These are phyloP conservation scores for Mycena kentingensis DNA, from an alignment of 768 basidiomycete species.

Conservation along the genomic window DNA sequence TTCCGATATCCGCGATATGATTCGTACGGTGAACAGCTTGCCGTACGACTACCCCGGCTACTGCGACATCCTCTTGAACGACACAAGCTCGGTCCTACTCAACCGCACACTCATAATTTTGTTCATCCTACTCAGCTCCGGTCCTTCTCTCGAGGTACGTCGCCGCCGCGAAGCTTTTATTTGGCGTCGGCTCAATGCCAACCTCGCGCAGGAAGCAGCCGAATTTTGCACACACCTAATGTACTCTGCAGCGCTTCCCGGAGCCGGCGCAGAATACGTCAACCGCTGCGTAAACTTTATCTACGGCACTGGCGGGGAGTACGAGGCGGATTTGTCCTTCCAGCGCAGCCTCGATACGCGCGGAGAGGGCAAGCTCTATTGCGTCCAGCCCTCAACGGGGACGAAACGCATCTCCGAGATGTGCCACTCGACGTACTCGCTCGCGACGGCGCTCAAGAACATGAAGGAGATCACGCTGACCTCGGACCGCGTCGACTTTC, in stretches of 20 bases:
- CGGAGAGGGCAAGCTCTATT: constrained; percentile 29
- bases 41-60: constrained; percentile 38
- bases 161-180: neutral
- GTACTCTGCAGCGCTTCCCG: constrained; percentile 35
- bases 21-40: constrained; percentile 37
- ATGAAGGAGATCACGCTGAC: constrained; percentile 35
- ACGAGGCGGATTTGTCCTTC: constrained; percentile 13
- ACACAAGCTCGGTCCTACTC: constrained; percentile 37
- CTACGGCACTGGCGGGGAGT: constrained; percentile 13
- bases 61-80: constrained; percentile 43
- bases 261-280: constrained; percentile 28
- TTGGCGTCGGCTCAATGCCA: neutral
- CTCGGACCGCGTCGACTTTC: constrained; percentile 37
- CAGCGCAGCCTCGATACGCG: constrained; percentile 23
- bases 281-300: constrained; percentile 27
- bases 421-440: constrained; percentile 28
- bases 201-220: constrained; percentile 26
- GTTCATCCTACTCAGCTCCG: constrained; percentile 29
- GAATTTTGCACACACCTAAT: constrained; percentile 36
- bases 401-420: constrained; percentile 26
- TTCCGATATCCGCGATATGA: constrained; percentile 32
- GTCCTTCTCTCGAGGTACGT: constrained; percentile 23
- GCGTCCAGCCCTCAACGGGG: constrained; percentile 16
- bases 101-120: constrained; percentile 45
- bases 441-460: constrained; percentile 25